Conservation (phyloP, 371 early-diverging fungal genomes). For the Syncephalastrum racemosum region DNA sequence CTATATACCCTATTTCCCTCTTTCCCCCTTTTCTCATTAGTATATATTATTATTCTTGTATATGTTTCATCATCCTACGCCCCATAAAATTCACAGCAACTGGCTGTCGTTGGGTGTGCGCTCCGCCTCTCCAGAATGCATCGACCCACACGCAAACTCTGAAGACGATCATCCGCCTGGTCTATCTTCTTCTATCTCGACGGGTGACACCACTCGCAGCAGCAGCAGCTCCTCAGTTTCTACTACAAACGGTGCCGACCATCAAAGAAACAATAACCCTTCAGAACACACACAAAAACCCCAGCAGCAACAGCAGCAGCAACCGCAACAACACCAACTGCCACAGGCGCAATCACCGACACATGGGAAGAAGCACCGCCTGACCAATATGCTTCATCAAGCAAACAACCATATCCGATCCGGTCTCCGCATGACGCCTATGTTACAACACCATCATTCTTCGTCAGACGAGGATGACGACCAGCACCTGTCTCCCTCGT, state of each 20-base stretch:
- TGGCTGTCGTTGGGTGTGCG: slow-evolving; percentile 3
- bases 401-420: slow-evolving; percentile 19
- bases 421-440: slow-evolving; percentile 30
- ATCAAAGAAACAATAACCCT: background rate
- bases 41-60: too few species aligned
- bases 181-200: slow-evolving; percentile 19
- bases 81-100: too few species aligned
- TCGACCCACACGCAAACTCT: slow-evolving; percentile 14
- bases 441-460: slow-evolving; percentile 8
- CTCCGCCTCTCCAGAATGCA: slow-evolving; percentile 17
- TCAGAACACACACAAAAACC: background rate
- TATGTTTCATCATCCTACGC: too few species aligned
- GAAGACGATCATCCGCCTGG: slow-evolving; percentile 14
- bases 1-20: too few species aligned
- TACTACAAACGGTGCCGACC: slow-evolving; percentile 13
- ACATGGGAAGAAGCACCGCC: slow-evolving; percentile 11
- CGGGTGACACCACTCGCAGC: slow-evolving; percentile 25
- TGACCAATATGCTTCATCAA: slow-evolving; percentile 16
- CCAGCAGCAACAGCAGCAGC: slow-evolving; percentile 31
- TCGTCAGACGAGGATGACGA: background rate
- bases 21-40: too few species aligned
- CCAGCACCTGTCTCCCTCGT: background rate
- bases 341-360: background rate
- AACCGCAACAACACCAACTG: slow-evolving; percentile 12
- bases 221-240: slow-evolving; percentile 34